Base-by-base conservation (phyloP, 1,284 basidiomycete genomes). In the Trametes pubescens region DNA sequence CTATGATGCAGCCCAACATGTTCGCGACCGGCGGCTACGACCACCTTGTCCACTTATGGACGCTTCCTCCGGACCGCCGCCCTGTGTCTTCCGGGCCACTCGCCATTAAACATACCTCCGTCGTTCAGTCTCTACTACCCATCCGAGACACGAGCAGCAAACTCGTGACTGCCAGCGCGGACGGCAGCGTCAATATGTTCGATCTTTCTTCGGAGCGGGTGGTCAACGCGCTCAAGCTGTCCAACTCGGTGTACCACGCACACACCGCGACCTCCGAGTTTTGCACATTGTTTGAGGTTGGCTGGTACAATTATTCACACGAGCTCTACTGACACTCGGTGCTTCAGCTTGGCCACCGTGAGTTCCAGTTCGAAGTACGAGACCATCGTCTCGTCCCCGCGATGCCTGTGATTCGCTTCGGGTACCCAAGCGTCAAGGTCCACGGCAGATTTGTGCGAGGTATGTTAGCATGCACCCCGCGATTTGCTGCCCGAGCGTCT, bases 11-110 rank as follows among this genome's bases (percentile, higher is more conserved):
- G 32, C 76, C 80, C 9, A 69, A 73, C 26, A 74, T 75, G 70
- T 84, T 85, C 68, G 82, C 77, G 9, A 84, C 77, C 7, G 84
- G 83, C n/a, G 83, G 83, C 8, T 78, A 82, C 56, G 82, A 85
- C 71, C 84, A 84, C 62, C 57, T 69, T 29, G 76, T 86, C 18
- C 83, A 84, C 62, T 68, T 84, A 4, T 85, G 83, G 84, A 72
- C 78, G 21, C 59, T 83, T 4, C 57, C 69, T 26, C 67, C 74
- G 21, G 70, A 76, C 14, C 74, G 77, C 59, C 59, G 78, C 40
- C 73, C 73, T 38, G 75, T 76, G 22, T 72, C 76, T 4, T 68
- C 75, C 0, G 66, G 68, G 13, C 67, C 71, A 22, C 67, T 83
- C 32, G 65, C 74, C n/a, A 80, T 85, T 62, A 82, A 75, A 61